Evolutionary conservation across 352 stramenopile genomes (phyloP), one percentile per base, ranked within the genome.

Genomic region (Elongisporangium prolatum): DNA sequence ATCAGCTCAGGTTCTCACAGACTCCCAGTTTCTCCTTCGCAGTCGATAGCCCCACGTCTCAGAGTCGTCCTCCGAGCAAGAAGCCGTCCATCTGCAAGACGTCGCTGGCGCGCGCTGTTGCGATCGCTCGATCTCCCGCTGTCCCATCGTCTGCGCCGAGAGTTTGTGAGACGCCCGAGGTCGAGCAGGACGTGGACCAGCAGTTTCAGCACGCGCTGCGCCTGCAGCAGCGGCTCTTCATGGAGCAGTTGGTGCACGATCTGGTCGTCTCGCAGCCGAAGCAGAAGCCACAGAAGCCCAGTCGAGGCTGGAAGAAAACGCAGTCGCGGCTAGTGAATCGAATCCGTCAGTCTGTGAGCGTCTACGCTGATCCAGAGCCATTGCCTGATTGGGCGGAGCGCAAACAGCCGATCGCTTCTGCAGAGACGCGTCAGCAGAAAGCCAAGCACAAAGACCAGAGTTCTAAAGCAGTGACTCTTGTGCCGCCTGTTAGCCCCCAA

Each of bases 171-270:
- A 20, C 44, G 47, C 28, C 57, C 2, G 53, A 68, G 4, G 52
- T 54, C 17, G 53, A 57, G n/a, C 21, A 51, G 16, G 52, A 60
- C 16, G 60, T 54, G 13, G 58, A 63, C 1, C 56, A 68, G 10
- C 54, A 21, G 48, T 50, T 48, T 14, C 52, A 56, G 7, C 62
- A 68, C 13, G 80, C 74, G 2, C 49, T 88, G 21, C 69, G 75
- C 40, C 59, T 75, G 2, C 80, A 88, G 50, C 77, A 88, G 51
- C 72, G 64, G 20, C 68, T 87, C 52, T 77, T 75, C 48, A 71
- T 88, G 47, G 58, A 74, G 48, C 74, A 88, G 22, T 74, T 89
- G 37, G 63, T 84, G 54, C 69, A 86, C 22, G 67, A 72, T 24
- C 70, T 90, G 13, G 50, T 84, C 3, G 61, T 58, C 3, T 70